phyloP scores from a whole-genome alignment of 257 asterid genomes.

The Striga asiatica region DNA sequence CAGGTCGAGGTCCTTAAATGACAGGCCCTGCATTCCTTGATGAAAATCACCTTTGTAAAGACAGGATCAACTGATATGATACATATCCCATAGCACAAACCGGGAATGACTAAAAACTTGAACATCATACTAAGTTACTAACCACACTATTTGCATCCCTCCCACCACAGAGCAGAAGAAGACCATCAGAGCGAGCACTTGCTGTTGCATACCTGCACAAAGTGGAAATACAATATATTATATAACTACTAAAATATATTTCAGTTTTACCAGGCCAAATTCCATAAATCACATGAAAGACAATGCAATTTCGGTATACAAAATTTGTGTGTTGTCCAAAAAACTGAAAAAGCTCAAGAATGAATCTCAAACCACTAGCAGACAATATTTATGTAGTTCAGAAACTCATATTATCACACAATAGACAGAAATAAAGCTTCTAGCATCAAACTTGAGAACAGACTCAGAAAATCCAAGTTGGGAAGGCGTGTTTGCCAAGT shows the following conservation, averaged over 20 bases:
- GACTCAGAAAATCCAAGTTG: not conserved
- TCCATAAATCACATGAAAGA: constrained; percentile 4
- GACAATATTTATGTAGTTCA: constrained; percentile 1
- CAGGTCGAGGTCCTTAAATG: not conserved
- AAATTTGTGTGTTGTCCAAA: not conserved
- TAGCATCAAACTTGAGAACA: not conserved
- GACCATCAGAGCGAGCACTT: constrained; percentile 99
- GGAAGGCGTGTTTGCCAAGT: not conserved
- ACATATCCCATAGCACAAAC: constrained; percentile 2
- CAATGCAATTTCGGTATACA: not conserved
- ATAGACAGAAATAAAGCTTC: not conserved
- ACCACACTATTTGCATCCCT: constrained; percentile 99
- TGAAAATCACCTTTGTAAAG: not conserved
- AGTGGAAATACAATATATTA: constrained; percentile 17
- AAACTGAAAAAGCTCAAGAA: constrained; percentile 3
- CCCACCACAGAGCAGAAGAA: constrained; percentile 98
- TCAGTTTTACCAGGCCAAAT: constrained; percentile 5
- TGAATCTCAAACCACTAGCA: constrained; percentile 7
- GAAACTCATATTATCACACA: not conserved
- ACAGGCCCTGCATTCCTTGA: not conserved
- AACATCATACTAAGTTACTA: constrained; percentile 18
- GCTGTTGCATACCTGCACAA: constrained; percentile 94
- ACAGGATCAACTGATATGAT: not conserved
- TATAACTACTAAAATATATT: constrained; percentile 11
- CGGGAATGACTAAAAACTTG: not conserved